phyloP scores from a whole-genome alignment of 2,329 filamentous ascomycete species.

The Calonectria multiphialidica region DNA sequence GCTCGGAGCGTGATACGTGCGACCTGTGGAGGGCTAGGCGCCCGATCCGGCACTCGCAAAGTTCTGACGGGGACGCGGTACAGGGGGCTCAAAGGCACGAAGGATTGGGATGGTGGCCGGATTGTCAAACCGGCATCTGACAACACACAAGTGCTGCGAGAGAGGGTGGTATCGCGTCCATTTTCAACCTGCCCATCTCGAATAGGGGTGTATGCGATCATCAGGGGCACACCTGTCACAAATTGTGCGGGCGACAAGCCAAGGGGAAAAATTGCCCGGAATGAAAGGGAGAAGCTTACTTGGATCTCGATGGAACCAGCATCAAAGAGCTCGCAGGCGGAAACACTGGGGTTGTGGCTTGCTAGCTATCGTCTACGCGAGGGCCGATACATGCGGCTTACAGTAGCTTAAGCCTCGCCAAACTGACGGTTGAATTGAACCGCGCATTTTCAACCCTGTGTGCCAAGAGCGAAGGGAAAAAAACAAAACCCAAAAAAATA shows the following conservation, averaged over 20 bases:
- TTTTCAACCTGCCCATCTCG: not conserved
- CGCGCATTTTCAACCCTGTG: not conserved
- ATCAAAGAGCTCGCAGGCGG: not conserved
- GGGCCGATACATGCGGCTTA: not conserved
- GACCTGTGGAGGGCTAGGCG: not conserved
- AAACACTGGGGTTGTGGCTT: not conserved
- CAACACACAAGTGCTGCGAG: not conserved
- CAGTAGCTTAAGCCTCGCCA: not conserved
- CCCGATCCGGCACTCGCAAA: not conserved
- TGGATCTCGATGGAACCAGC: not conserved
- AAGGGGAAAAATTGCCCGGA: constrained; percentile 3
- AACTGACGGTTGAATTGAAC: not conserved
- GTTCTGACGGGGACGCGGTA: not conserved
- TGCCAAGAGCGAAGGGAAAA: too few relatives aligned
- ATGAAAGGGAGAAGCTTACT: constrained; percentile 20
- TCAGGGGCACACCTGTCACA: constrained; percentile 9
- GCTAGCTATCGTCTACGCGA: not conserved
- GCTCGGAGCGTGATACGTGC: not conserved
- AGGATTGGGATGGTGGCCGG: constrained; percentile 11
- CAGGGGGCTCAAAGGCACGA: constrained; percentile 4
- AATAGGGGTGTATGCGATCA: constrained; percentile 4
- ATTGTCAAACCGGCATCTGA: not conserved
- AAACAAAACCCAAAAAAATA: too few relatives aligned
- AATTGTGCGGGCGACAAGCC: not conserved
- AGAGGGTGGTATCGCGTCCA: not conserved